phyloP scores from a whole-genome alignment of 768 basidiomycete species.

The Cubamyces lactineus region DNA sequence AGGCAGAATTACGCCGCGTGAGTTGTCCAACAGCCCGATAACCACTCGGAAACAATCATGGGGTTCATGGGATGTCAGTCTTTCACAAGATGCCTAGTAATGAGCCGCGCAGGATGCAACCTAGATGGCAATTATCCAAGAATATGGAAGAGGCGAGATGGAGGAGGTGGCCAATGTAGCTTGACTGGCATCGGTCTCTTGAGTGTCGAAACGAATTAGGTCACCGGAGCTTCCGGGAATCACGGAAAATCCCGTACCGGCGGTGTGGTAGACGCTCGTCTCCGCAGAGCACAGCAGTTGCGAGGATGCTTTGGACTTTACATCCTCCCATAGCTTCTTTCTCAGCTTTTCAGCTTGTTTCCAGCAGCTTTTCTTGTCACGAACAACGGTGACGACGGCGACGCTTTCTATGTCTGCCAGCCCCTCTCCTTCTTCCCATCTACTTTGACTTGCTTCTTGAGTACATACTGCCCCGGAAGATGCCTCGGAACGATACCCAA shows the following conservation, averaged over 20 bases:
- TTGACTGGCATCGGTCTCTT: no score
- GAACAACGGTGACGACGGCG: conserved; percentile 10
- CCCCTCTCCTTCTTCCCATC: not conserved
- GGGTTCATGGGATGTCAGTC: no score
- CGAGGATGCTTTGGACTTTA: not conserved
- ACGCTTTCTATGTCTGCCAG: not conserved
- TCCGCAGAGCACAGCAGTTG: not conserved
- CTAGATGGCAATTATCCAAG: no score
- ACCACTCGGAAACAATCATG: no score
- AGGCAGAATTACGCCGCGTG: no score
- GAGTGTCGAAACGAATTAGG: not conserved
- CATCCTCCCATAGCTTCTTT: not conserved
- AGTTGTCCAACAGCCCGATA: no score
- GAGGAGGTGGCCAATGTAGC: no score
- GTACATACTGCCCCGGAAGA: conserved; percentile 3
- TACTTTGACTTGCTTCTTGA: not conserved
- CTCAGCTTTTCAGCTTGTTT: not conserved
- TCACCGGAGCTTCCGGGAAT: not conserved
- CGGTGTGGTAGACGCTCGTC: not conserved
- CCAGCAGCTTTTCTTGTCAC: not conserved
- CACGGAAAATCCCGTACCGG: conserved; percentile 7
- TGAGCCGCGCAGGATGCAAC: no score
- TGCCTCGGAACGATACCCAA: conserved; percentile 12
- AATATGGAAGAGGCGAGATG: no score
- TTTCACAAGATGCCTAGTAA: no score